Percentiles rank a stretch among this genome's conserved stretches.
phyloP scores from a whole-genome alignment of 2,329 filamentous ascomycete genomes.

The Pestalotiopsis sp. region DNA sequence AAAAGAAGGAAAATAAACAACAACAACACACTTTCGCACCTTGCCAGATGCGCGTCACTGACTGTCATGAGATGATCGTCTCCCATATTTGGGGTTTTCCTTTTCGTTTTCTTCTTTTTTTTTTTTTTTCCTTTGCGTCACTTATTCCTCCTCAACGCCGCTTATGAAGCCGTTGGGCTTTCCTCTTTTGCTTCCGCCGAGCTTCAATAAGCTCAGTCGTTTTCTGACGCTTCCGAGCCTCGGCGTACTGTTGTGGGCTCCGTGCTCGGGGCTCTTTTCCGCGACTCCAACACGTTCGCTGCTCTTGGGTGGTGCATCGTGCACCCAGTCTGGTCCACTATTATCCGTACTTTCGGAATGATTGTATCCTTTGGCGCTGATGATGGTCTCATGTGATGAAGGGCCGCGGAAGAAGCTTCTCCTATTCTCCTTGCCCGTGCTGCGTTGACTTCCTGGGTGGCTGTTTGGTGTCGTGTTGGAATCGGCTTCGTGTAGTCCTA shows the following conservation, averaged over 20 bases:
- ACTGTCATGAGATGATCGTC: conserved; percentile 1
- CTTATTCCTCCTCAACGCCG: conserved; percentile 58
- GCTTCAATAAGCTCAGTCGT: conserved; percentile 75
- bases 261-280: conserved; percentile 28
- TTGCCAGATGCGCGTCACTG: background rate
- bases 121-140: background rate
- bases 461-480: conserved; percentile 28
- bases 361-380: conserved; percentile 21
- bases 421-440: conserved; percentile 40
- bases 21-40: background rate
- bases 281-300: conserved; percentile 31
- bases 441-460: conserved; percentile 31
- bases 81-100: background rate
- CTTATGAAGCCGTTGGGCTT: conserved; percentile 57
- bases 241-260: conserved; percentile 39
- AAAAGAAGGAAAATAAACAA: conserved; percentile 1
- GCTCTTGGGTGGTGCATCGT: conserved; percentile 29
- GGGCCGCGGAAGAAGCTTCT: conserved; percentile 49
- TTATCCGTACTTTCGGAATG: conserved; percentile 24
- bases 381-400: conserved; percentile 30
- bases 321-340: conserved; percentile 24
- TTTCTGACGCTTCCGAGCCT: conserved; percentile 72
- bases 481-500: conserved; percentile 9
- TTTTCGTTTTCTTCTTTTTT: conserved; percentile 17
- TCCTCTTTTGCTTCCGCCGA: conserved; percentile 68